A percentile compares a stretch with the other conserved stretches of the same genome.
phyloP scores from a whole-genome alignment of 805 yeast species.

The Candida ipomoeae region DNA sequence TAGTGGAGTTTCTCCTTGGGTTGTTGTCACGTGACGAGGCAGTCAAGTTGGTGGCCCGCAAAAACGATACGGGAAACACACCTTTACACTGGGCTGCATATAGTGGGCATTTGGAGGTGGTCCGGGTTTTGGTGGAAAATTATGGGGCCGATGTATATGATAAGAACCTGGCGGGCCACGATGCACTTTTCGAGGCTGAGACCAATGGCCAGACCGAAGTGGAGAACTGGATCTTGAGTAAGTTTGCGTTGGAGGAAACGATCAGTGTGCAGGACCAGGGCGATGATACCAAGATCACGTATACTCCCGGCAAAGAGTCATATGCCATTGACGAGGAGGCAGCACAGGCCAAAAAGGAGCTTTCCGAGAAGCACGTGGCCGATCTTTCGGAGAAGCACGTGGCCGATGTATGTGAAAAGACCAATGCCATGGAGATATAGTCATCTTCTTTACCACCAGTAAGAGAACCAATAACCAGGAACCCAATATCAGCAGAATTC shows the following conservation, averaged over 20 bases:
- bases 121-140: constrained; percentile 64
- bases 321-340: constrained; percentile 39
- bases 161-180: constrained; percentile 74
- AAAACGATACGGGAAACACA: constrained; percentile 85
- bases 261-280: constrained; percentile 40
- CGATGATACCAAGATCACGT: constrained; percentile 40
- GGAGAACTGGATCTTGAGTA: constrained; percentile 70
- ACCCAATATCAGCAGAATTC: too few relatives aligned
- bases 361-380: constrained; percentile 22
- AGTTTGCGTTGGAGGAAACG: constrained; percentile 63
- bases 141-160: constrained; percentile 77
- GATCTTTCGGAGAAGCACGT: constrained; percentile 24
- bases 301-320: constrained; percentile 41
- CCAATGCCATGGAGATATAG: constrained; percentile 22
- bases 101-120: constrained; percentile 76
- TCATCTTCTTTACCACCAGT: too few relatives aligned
- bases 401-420: constrained; percentile 35
- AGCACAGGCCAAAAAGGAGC: constrained; percentile 18
- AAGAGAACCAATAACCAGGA: too few relatives aligned
- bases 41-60: constrained; percentile 23
- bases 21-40: constrained; percentile 45
- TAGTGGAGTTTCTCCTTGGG: constrained; percentile 55
- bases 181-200: constrained; percentile 86
- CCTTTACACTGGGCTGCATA: constrained; percentile 95
- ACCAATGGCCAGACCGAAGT: constrained; percentile 68